Conservation (phyloP, 768 basidiomycete species). For the Suillus hirtellus region DNA sequence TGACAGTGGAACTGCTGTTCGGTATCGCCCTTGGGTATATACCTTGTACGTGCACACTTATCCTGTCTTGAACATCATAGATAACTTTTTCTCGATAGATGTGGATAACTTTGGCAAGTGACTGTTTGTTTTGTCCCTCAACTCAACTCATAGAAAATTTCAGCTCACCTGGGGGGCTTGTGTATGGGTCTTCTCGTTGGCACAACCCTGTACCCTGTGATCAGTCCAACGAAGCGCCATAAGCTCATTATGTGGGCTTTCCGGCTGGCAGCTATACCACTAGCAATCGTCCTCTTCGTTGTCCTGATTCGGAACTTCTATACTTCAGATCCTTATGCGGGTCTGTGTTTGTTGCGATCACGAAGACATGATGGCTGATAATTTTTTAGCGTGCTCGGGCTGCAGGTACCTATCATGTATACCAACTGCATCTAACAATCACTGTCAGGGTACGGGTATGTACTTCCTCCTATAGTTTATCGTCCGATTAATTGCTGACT, state of each 20-base stretch:
- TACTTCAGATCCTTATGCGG: slow-evolving; percentile 80
- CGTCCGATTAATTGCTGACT: slow-evolving; percentile 8
- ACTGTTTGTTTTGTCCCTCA: neutral
- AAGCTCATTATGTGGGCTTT: slow-evolving; percentile 69
- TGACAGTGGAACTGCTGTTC: slow-evolving; percentile 84
- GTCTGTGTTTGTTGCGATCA: slow-evolving; percentile 39
- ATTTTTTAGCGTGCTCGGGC: slow-evolving; percentile 68
- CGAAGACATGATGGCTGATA: neutral
- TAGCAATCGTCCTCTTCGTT: slow-evolving; percentile 80
- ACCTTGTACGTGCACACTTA: slow-evolving; percentile 56
- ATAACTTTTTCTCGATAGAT: slow-evolving; percentile 42
- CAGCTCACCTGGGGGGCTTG: slow-evolving; percentile 87
- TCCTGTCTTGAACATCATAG: neutral
- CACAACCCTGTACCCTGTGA: slow-evolving; percentile 85
- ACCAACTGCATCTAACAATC: slow-evolving; percentile 70
- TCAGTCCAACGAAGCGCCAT: slow-evolving; percentile 78
- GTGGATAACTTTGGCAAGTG: slow-evolving; percentile 86
- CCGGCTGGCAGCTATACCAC: slow-evolving; percentile 70
- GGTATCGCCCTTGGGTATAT: slow-evolving; percentile 85
- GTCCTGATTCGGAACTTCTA: slow-evolving; percentile 89
- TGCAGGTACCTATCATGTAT: slow-evolving; percentile 92
- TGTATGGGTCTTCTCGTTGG: slow-evolving; percentile 82
- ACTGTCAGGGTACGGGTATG: slow-evolving; percentile 55
- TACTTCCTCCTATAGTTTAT: neutral
- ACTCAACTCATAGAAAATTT: neutral